These are phyloP conservation scores for Bullera alba DNA, from an alignment of 768 basidiomycete species.

Conservation along the genomic window DNA sequence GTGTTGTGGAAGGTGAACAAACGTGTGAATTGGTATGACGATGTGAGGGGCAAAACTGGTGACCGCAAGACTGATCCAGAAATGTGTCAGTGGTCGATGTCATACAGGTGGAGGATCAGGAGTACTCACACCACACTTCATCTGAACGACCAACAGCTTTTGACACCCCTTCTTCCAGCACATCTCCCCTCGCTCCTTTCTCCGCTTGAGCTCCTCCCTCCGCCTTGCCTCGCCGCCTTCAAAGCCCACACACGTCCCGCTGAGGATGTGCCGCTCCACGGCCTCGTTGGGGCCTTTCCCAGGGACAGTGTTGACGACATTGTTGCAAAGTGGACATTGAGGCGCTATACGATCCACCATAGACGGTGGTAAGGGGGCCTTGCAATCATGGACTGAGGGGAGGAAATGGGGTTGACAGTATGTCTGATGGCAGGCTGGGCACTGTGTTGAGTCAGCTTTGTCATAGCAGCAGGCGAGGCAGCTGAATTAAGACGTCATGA, in stretches of 20 bases:
- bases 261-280: conserved; percentile 33
- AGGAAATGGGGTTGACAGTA: conserved; percentile 45
- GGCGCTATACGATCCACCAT: conserved; percentile 42
- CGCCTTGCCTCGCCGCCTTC: conserved; percentile 33
- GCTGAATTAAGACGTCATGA: neutral
- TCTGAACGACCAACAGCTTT: conserved; percentile 40
- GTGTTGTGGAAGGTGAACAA: conserved; percentile 20
- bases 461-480: neutral
- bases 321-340: conserved; percentile 40
- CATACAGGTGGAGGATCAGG: neutral
- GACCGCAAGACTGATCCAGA: conserved; percentile 26
- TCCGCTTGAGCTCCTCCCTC: conserved; percentile 32
- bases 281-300: conserved; percentile 34
- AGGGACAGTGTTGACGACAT: conserved; percentile 22
- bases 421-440: conserved; percentile 42
- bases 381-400: conserved; percentile 38
- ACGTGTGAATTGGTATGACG: conserved; percentile 35
- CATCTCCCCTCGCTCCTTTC: conserved; percentile 39
- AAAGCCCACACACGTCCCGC: conserved; percentile 31
- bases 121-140: conserved; percentile 41
- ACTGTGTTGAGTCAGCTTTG: conserved; percentile 19
- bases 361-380: conserved; percentile 32
- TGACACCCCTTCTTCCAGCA: conserved; percentile 40
- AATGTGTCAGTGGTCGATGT: neutral
- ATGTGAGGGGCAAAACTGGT: conserved; percentile 42